These are phyloP conservation scores for Oenanthe sinensis DNA, from an alignment of 129 eudicot genomes.

Conservation along the genomic window DNA sequence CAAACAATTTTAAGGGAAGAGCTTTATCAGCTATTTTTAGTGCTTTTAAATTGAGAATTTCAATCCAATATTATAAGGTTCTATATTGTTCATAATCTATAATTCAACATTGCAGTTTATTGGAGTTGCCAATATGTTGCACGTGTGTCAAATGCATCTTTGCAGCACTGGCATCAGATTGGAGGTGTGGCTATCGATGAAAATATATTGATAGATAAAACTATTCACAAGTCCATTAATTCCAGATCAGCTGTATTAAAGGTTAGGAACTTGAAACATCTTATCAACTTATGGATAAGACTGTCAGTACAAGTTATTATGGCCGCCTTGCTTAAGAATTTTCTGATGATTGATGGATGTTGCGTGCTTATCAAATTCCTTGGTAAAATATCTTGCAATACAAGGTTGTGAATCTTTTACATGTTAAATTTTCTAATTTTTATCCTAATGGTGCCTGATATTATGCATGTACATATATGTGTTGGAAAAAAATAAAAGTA, in stretches of 20 bases:
- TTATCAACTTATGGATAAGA: not conserved
- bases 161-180: constrained; percentile 87
- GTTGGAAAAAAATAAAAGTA: not conserved
- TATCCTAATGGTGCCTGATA: not conserved
- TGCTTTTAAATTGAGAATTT: not conserved
- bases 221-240: constrained; percentile 66
- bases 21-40: not conserved
- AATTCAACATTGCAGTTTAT: constrained; percentile 36
- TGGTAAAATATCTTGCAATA: too few relatives aligned
- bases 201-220: constrained; percentile 65
- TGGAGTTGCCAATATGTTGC: constrained; percentile 94
- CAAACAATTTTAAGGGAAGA: not conserved
- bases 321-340: not conserved
- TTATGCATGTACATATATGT: not conserved
- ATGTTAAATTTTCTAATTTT: not conserved
- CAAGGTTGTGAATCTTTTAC: not conserved
- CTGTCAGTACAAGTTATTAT: not conserved
- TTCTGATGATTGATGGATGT: not conserved
- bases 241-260: constrained; percentile 77
- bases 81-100: not conserved
- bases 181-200: constrained; percentile 62
- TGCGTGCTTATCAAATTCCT: not conserved
- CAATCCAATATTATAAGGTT: not conserved
- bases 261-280: constrained; percentile 27
- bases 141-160: constrained; percentile 79